phyloP scores from a whole-genome alignment of 1,284 basidiomycete species.

The Boletus smithii region DNA sequence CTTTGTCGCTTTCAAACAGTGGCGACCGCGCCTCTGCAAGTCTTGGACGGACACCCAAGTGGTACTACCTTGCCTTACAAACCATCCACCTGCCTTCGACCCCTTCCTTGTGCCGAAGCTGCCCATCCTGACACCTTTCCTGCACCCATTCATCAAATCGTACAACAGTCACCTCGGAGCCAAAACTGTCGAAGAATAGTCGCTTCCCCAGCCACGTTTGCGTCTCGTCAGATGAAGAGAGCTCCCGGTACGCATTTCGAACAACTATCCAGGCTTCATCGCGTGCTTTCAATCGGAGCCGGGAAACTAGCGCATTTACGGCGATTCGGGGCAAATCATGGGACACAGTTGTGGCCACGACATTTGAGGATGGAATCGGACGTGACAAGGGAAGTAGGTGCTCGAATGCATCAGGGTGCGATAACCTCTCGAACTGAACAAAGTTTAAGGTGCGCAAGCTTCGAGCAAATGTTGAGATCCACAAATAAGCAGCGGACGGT shows the following conservation, averaged over 20 bases:
- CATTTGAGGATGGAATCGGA: constrained; percentile 3
- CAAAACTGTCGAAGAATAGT: constrained; percentile 35
- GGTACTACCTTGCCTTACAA: constrained; percentile 30
- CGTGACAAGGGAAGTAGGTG: constrained; percentile 17
- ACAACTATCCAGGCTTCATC: constrained; percentile 58
- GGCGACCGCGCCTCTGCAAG: not conserved
- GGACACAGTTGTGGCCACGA: not conserved
- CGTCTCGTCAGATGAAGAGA: constrained; percentile 43
- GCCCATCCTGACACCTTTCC: constrained; percentile 40
- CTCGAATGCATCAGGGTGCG: constrained; percentile 32
- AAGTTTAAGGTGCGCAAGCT: constrained; percentile 53
- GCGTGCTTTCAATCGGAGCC: constrained; percentile 48
- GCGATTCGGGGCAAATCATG: constrained; percentile 40
- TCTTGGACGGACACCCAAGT: not conserved
- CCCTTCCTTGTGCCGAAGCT: constrained; percentile 52
- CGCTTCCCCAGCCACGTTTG: constrained; percentile 51
- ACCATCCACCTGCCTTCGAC: constrained; percentile 57
- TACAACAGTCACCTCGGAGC: constrained; percentile 33
- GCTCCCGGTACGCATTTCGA: constrained; percentile 61
- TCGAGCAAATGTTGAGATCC: constrained; percentile 48
- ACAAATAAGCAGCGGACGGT: constrained; percentile 37
- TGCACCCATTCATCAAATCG: constrained; percentile 47
- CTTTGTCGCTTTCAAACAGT: too few relatives aligned
- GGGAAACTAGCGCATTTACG: constrained; percentile 42
- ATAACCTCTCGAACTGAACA: constrained; percentile 45